Base-by-base conservation (phyloP, 176 grass and related monocot genomes). In the Saccharum spontaneum region DNA sequence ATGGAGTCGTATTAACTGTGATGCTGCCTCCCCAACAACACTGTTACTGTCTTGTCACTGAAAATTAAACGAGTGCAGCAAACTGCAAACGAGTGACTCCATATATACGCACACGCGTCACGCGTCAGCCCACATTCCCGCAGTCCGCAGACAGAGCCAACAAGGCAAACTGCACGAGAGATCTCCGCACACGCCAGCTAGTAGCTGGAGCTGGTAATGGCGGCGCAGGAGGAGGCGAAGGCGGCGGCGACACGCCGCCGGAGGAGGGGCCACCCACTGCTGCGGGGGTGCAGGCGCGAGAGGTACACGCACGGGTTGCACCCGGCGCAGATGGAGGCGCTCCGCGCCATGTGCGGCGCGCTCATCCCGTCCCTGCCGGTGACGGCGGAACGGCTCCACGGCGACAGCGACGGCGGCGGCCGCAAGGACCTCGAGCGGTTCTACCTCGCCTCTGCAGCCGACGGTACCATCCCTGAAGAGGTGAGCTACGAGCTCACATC, bases 301-400 rank as follows among this genome's bases (percentile, higher is more conserved):
- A 46, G 45, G 33, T 94, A 94, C 88, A 78, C 78, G 77, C 95
- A 97, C 78, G 90, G 90, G 15, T 79, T 97, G 31, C 84, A 37
- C 16, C 67, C 81, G 7, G 24, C 24, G n/a, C 90, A 97, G 87
- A 91, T 97, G 90, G 78, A 91, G 37, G 68, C 86, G 2, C 82
- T 93, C 33, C 74, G 90, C 15, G 89, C 90, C 84, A 88, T 97
- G 69, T 97, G 95, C 75, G 92, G 82, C 65, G 71, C 87, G 75
- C 34, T 93, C 70, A 84, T 97, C 76, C 95, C 95, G 46, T 86
- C 92, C 10, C 33, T 97, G 49, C 84, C 86, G 17, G 44, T 14
- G 61, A 1, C 34, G 38, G 82, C 48, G 4, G 24, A 12, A 28
- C 11, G 38, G 74, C 62, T 70, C 31, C 73, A 55, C 54, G 59